A percentile compares a stretch with the other conserved stretches of the same genome.
phyloP scores from a whole-genome alignment of 192 early-diverging fungal genomes.

The Backusella morwellensis region DNA sequence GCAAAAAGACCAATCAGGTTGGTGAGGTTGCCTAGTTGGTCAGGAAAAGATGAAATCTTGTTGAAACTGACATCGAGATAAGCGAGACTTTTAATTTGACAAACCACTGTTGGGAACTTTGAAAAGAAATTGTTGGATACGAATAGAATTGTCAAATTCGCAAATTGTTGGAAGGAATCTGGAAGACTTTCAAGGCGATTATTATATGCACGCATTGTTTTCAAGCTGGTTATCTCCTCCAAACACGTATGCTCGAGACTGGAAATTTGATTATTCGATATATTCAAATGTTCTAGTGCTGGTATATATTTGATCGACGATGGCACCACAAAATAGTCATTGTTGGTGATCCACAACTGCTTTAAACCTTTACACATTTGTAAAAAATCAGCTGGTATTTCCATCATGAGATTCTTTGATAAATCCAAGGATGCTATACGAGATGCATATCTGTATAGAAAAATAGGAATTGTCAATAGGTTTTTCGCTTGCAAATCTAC shows the following conservation, averaged over 20 bases:
- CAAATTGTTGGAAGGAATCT: slow-evolving; percentile 51
- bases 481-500: slow-evolving; percentile 71
- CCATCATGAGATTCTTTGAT: slow-evolving; percentile 78
- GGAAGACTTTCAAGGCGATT: slow-evolving; percentile 76
- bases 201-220: slow-evolving; percentile 63
- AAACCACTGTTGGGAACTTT: slow-evolving; percentile 63
- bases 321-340: slow-evolving; percentile 68
- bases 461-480: slow-evolving; percentile 76
- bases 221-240: slow-evolving; percentile 54
- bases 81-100: slow-evolving; percentile 53
- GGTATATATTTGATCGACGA: slow-evolving; percentile 58
- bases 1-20: slow-evolving; percentile 61
- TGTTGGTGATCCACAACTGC: slow-evolving; percentile 67
- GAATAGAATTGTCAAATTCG: slow-evolving; percentile 60
- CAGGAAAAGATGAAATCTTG: slow-evolving; percentile 69
- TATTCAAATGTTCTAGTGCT: slow-evolving; percentile 69
- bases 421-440: slow-evolving; percentile 75
- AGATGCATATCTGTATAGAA: slow-evolving; percentile 66
- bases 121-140: slow-evolving; percentile 81
- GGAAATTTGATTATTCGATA: slow-evolving; percentile 73
- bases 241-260: slow-evolving; percentile 61
- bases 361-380: slow-evolving; percentile 68
- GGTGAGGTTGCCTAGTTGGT: slow-evolving; percentile 64
- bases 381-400: slow-evolving; percentile 79
- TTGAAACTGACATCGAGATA: slow-evolving; percentile 85